These are phyloP conservation scores for Magnusiomyces suaveolens DNA, from an alignment of 1,139 yeast species.

Conservation along the genomic window DNA sequence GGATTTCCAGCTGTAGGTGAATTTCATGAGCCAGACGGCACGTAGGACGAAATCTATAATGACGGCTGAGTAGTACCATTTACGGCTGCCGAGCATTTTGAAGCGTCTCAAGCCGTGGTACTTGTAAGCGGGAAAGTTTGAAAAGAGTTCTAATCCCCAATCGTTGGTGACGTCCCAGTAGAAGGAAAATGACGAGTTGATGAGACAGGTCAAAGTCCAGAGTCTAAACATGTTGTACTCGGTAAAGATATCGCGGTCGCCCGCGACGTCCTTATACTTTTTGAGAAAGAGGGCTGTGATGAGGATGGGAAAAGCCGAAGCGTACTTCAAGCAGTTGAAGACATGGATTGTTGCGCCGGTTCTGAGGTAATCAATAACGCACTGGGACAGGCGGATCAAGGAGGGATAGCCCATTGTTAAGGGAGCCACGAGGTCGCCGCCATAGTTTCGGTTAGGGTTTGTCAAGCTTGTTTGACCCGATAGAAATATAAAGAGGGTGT, in stretches of 20 bases:
- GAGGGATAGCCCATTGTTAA: slow-evolving; percentile 52
- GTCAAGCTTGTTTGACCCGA: slow-evolving; percentile 24
- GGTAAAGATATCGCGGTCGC: slow-evolving; percentile 18
- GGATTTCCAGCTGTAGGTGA: slow-evolving; percentile 27
- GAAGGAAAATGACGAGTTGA: slow-evolving; percentile 70
- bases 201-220: slow-evolving; percentile 46
- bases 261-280: slow-evolving; percentile 14
- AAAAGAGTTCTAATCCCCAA: slow-evolving; percentile 60
- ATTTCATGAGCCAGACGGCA: slow-evolving; percentile 64
- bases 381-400: slow-evolving; percentile 66
- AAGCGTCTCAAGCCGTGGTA: slow-evolving; percentile 14
- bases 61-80: slow-evolving; percentile 47
- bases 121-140: slow-evolving; percentile 13
- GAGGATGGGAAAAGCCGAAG: slow-evolving; percentile 58
- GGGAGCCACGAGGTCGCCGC: slow-evolving; percentile 40
- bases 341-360: slow-evolving; percentile 48
- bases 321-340: slow-evolving; percentile 64
- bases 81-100: slow-evolving; percentile 18
- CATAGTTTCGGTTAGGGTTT: slow-evolving; percentile 30
- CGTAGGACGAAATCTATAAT: slow-evolving; percentile 52
- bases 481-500: slow-evolving; percentile 37
- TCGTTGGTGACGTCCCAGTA: slow-evolving; percentile 85
- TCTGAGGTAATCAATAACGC: slow-evolving; percentile 54
- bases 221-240: slow-evolving; percentile 27
- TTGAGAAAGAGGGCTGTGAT: slow-evolving; percentile 25